Evolutionary conservation across 805 yeast genomes (phyloP).

Genomic region (Zygotorulaspora chibaensis): DNA sequence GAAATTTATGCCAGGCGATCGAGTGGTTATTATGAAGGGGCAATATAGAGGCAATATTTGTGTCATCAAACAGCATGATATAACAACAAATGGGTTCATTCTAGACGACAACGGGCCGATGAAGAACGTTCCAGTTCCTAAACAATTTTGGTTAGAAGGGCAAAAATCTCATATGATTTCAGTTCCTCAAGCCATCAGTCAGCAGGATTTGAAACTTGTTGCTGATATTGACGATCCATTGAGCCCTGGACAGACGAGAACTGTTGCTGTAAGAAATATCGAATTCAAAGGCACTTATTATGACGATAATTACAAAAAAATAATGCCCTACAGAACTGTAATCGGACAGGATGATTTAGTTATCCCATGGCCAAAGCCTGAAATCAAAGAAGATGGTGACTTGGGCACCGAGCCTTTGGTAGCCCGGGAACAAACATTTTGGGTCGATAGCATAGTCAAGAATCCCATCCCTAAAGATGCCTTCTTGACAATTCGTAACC

Average conservation of each 20-base stretch:
- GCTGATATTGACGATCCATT: constrained; percentile 66
- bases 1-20: constrained; percentile 69
- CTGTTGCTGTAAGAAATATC: constrained; percentile 75
- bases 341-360: constrained; percentile 61
- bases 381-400: constrained; percentile 47
- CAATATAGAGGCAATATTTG: constrained; percentile 70
- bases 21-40: constrained; percentile 70
- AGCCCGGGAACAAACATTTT: constrained; percentile 69
- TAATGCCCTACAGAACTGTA: constrained; percentile 76
- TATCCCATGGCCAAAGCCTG: constrained; percentile 77
- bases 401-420: constrained; percentile 53
- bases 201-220: constrained; percentile 64
- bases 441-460: constrained; percentile 60
- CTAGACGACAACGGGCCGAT: constrained; percentile 67
- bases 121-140: constrained; percentile 62
- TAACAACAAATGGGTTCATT: constrained; percentile 57
- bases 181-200: constrained; percentile 59
- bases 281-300: constrained; percentile 65
- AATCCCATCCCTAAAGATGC: constrained; percentile 69
- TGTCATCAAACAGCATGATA: constrained; percentile 54
- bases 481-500: constrained; percentile 67
- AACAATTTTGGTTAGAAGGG: constrained; percentile 64
- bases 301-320: constrained; percentile 65
- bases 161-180: constrained; percentile 69
- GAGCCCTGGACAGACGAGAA: constrained; percentile 50